Conservation (phyloP, 306 rosid species). For the Oxytropis ochrocephala region DNA sequence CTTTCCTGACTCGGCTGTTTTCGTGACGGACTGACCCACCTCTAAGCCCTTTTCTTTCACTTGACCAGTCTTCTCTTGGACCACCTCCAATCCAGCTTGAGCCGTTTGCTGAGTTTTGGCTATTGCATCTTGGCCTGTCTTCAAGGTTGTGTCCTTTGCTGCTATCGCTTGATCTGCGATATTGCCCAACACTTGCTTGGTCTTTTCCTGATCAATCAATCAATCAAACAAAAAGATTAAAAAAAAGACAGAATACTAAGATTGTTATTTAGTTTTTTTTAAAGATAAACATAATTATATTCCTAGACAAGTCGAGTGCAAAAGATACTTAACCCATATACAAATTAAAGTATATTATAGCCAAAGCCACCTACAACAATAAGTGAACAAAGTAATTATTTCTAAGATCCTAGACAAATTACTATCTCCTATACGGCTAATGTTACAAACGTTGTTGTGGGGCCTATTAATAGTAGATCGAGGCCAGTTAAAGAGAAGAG, state of each 20-base stretch:
- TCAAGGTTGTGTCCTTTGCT: conserved; percentile 26
- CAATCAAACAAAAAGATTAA: background rate
- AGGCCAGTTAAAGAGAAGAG: too few species aligned
- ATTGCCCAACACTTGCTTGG: conserved; percentile 35
- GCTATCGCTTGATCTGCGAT: conserved; percentile 31
- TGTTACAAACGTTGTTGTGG: too few species aligned
- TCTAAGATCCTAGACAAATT: too few species aligned
- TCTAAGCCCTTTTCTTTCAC: conserved; percentile 19
- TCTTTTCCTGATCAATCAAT: conserved; percentile 29
- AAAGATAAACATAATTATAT: too few species aligned
- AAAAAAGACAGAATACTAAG: background rate
- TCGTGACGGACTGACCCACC: conserved; percentile 26
- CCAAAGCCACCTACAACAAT: too few species aligned
- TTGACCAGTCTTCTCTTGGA: conserved; percentile 11
- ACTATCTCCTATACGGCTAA: too few species aligned
- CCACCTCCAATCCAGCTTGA: conserved; percentile 24
- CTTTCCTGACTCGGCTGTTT: conserved; percentile 26
- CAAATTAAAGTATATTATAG: too few species aligned
- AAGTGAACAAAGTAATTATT: too few species aligned
- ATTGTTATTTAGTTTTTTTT: background rate
- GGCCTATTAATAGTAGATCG: too few species aligned
- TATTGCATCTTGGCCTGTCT: conserved; percentile 26
- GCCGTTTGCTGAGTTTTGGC: conserved; percentile 17
- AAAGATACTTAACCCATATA: too few species aligned
- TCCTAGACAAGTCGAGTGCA: too few species aligned